phyloP scores from a whole-genome alignment of 1,284 basidiomycete genomes.

The Phlebopus sp. region DNA sequence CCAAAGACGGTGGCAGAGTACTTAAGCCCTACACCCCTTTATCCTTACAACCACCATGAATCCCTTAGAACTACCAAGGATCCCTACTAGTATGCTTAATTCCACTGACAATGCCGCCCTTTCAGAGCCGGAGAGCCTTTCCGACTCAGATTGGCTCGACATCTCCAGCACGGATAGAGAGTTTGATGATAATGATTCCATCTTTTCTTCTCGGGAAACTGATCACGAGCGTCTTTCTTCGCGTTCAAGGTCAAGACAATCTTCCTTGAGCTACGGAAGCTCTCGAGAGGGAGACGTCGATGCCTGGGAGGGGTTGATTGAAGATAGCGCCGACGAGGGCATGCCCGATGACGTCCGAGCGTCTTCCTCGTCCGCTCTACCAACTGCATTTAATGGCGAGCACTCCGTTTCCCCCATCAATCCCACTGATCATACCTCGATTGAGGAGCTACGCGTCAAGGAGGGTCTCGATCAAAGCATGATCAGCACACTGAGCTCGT shows the following conservation, averaged over 20 bases:
- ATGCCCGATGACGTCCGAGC: conserved; percentile 30
- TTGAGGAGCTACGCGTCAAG: conserved; percentile 63
- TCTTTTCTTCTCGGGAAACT: conserved; percentile 50
- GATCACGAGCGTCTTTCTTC: conserved; percentile 54
- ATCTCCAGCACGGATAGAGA: conserved; percentile 58
- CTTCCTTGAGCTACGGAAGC: conserved; percentile 63
- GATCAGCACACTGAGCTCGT: conserved; percentile 69
- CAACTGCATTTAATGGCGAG: conserved; percentile 26
- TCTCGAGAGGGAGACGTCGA: conserved; percentile 64
- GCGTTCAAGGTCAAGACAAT: conserved; percentile 58
- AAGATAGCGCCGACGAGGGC: conserved; percentile 52
- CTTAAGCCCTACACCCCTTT: conserved; percentile 28
- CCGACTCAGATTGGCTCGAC: conserved; percentile 80
- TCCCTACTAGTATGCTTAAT: conserved; percentile 19
- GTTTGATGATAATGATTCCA: conserved; percentile 67
- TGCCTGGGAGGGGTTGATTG: conserved; percentile 71
- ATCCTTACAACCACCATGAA: conserved; percentile 32
- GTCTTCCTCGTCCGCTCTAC: conserved; percentile 25
- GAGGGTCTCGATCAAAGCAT: conserved; percentile 76
- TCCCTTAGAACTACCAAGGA: conserved; percentile 20
- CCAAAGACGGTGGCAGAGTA: conserved; percentile 12
- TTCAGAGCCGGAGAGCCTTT: conserved; percentile 62
- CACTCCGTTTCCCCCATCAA: conserved; percentile 20
- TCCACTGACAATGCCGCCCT: conserved; percentile 36
- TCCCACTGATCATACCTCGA: conserved; percentile 27